phyloP scores from a whole-genome alignment of 2,329 filamentous ascomycete genomes.

The Rhynchosporium secalis region DNA sequence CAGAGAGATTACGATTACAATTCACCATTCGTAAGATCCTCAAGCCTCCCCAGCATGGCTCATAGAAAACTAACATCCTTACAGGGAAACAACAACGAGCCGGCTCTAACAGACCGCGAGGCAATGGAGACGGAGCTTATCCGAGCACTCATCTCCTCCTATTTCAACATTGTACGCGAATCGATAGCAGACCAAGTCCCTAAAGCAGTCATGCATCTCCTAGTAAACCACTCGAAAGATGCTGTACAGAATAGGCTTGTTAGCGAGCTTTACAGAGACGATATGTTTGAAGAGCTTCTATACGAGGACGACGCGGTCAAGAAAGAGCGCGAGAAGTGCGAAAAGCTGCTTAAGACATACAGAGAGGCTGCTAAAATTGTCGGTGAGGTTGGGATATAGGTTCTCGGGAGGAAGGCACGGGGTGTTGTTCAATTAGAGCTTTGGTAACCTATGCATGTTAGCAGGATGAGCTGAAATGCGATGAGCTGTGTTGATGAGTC shows the following conservation, averaged over 20 bases:
- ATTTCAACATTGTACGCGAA: slow-evolving; percentile 98
- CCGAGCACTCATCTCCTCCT: slow-evolving; percentile 91
- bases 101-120: slow-evolving; percentile 90
- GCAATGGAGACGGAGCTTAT: slow-evolving; percentile 98
- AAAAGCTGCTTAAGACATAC: slow-evolving; percentile 92
- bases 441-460: slow-evolving; percentile 22
- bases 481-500: slow-evolving; percentile 17
- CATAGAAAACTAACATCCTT: slow-evolving; percentile 27
- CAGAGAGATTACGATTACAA: slow-evolving; percentile 44
- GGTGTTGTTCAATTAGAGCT: slow-evolving; percentile 27
- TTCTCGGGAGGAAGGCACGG: neutral
- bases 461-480: slow-evolving; percentile 18
- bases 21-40: slow-evolving; percentile 49
- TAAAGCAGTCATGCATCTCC: slow-evolving; percentile 97
- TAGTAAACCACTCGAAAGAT: slow-evolving; percentile 98
- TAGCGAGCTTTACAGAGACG: slow-evolving; percentile 91
- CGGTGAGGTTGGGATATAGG: slow-evolving; percentile 79
- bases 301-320: slow-evolving; percentile 98
- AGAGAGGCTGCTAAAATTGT: slow-evolving; percentile 98
- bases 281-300: slow-evolving; percentile 85
- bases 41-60: slow-evolving; percentile 15
- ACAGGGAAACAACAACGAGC: slow-evolving; percentile 66
- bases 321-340: slow-evolving; percentile 97
- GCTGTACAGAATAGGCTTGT: slow-evolving; percentile 96
- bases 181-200: slow-evolving; percentile 98